A percentile compares a stretch with the other conserved stretches of the same genome.
Evolutionary conservation across 768 basidiomycete species (phyloP).

Genomic region (Neoboletus magnificus): DNA sequence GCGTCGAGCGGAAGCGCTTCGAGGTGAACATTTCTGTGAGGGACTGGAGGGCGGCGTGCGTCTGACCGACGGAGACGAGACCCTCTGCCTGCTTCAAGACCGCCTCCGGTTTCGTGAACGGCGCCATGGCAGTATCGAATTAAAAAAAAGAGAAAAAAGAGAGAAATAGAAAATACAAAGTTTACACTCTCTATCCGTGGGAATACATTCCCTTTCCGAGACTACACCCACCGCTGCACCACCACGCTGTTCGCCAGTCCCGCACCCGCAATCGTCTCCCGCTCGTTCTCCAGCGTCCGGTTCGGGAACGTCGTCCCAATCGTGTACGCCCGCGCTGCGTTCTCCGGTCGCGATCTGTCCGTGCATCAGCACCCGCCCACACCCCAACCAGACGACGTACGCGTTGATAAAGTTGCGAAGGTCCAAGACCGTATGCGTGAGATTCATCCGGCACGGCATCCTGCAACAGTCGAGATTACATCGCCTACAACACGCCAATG

Average conservation of each 20-base stretch:
- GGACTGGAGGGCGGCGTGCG: slow-evolving; percentile 84
- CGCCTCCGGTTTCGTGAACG: slow-evolving; percentile 87
- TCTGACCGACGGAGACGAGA: slow-evolving; percentile 88
- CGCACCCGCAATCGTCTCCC: slow-evolving; percentile 66
- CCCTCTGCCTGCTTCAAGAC: slow-evolving; percentile 93
- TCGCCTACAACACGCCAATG: too few species aligned
- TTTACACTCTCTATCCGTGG: slow-evolving; percentile 2
- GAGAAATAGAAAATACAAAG: background rate
- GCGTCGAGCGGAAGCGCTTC: slow-evolving; percentile 92
- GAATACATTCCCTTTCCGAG: slow-evolving; percentile 15
- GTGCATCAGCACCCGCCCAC: background rate
- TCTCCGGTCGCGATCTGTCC: slow-evolving; percentile 67
- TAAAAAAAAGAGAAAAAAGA: background rate
- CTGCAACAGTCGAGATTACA: slow-evolving; percentile 33
- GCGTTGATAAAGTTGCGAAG: slow-evolving; percentile 86
- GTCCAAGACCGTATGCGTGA: slow-evolving; percentile 85
- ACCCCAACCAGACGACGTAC: slow-evolving; percentile 44
- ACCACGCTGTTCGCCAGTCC: slow-evolving; percentile 79
- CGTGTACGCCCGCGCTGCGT: slow-evolving; percentile 58
- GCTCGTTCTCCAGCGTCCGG: slow-evolving; percentile 61
- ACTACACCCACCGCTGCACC: slow-evolving; percentile 70
- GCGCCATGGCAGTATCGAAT: slow-evolving; percentile 57
- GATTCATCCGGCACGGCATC: slow-evolving; percentile 83
- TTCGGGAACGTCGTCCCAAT: slow-evolving; percentile 91
- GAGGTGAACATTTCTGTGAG: slow-evolving; percentile 90